Conservation (phyloP, 495 filamentous ascomycete species). For the Terfezia boudieri region DNA sequence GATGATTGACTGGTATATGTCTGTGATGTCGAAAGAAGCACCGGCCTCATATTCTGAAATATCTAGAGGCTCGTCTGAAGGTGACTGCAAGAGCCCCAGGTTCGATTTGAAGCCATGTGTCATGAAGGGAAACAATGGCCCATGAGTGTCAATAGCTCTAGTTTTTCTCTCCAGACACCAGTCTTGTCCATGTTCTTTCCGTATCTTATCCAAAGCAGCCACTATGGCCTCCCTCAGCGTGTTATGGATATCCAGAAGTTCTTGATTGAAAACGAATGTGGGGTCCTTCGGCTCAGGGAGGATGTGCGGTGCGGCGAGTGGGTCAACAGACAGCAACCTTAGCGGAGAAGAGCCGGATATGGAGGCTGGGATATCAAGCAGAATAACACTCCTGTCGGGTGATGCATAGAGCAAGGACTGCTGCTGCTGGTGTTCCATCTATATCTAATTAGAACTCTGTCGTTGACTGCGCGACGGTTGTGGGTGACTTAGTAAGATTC, state of each 20-base stretch:
- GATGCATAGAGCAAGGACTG: constrained; percentile 30
- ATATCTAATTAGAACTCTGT: background rate
- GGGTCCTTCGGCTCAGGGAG: constrained; percentile 6
- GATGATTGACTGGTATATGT: constrained; percentile 11
- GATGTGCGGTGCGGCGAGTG: constrained; percentile 2
- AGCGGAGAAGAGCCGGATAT: constrained; percentile 19
- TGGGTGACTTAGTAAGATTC: too few relatives aligned
- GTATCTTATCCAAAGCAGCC: background rate
- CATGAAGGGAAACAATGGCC: background rate
- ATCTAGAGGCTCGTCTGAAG: background rate
- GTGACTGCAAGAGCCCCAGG: constrained; percentile 1
- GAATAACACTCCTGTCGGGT: constrained; percentile 22
- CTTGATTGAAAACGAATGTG: constrained; percentile 17
- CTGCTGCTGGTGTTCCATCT: background rate
- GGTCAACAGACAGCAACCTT: background rate
- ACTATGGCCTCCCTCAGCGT: background rate
- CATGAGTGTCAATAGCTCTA: background rate
- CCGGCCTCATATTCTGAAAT: background rate
- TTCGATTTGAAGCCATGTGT: constrained; percentile 4
- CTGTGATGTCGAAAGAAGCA: constrained; percentile 17
- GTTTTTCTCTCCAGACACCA: background rate
- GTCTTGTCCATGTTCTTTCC: background rate
- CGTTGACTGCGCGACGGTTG: too few relatives aligned
- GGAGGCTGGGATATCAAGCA: constrained; percentile 45
- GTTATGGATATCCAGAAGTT: constrained; percentile 8